Evolutionary conservation across 2,329 filamentous ascomycete genomes (phyloP).

Genomic region (Cercospora sojina): DNA sequence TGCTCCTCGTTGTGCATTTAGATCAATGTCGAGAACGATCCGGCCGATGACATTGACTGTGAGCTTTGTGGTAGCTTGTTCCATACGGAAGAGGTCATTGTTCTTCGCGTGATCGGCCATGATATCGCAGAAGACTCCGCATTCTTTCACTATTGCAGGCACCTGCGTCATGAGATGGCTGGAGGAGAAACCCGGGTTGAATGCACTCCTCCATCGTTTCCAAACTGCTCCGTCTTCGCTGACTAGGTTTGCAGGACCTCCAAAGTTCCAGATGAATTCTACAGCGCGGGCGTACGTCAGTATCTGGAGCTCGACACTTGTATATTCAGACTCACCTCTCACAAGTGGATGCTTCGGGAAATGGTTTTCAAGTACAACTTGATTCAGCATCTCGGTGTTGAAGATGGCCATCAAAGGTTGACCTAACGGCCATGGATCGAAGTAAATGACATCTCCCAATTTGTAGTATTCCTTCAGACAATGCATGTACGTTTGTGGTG

Average conservation of each 20-base stretch:
- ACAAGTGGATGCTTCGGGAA: slow-evolving; percentile 39
- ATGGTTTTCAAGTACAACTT: slow-evolving; percentile 40
- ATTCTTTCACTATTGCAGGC: slow-evolving; percentile 41
- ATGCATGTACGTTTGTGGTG: slow-evolving; percentile 40
- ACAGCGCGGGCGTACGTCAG: not conserved
- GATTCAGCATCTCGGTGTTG: slow-evolving; percentile 41
- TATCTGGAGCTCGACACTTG: not conserved
- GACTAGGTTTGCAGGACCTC: slow-evolving; percentile 40
- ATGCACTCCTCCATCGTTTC: slow-evolving; percentile 47
- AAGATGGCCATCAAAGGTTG: slow-evolving; percentile 39
- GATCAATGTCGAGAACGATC: slow-evolving; percentile 41
- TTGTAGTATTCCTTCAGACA: slow-evolving; percentile 41
- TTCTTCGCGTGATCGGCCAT: slow-evolving; percentile 40
- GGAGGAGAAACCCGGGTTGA: slow-evolving; percentile 45
- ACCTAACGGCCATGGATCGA: slow-evolving; percentile 48
- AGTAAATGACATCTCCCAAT: slow-evolving; percentile 43
- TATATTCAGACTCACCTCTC: not conserved
- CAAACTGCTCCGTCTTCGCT: slow-evolving; percentile 41
- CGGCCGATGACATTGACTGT: slow-evolving; percentile 47
- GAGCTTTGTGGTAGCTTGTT: slow-evolving; percentile 42
- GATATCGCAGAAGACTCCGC: slow-evolving; percentile 36
- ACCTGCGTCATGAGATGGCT: slow-evolving; percentile 43
- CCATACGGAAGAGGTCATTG: slow-evolving; percentile 43
- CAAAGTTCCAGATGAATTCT: slow-evolving; percentile 39
- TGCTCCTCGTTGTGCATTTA: slow-evolving; percentile 38